A percentile compares a stretch with the other conserved stretches of the same genome.
Conservation (phyloP, 2,329 filamentous ascomycete species). For the Dothiorella sarmentorum region DNA sequence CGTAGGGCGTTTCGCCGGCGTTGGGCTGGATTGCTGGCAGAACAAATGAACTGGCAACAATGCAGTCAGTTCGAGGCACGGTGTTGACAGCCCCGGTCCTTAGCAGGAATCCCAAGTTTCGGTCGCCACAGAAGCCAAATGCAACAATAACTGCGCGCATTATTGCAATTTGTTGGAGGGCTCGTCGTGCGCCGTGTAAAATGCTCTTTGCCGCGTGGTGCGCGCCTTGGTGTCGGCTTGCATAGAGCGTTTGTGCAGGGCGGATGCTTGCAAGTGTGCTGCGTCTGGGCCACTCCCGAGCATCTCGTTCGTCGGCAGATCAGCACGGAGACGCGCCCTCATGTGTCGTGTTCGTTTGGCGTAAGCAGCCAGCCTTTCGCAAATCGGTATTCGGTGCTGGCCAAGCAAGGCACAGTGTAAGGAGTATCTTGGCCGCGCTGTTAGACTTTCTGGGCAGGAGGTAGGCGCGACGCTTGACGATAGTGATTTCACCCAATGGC, state of each 20-base stretch:
- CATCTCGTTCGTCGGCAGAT: background rate
- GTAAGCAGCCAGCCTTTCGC: background rate
- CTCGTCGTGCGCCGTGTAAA: background rate
- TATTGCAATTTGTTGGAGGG: background rate
- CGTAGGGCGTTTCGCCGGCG: background rate
- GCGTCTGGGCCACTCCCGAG: background rate
- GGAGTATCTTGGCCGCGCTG: background rate
- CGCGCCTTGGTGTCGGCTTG: background rate
- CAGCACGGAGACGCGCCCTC: slow-evolving; percentile 4
- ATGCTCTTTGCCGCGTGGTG: background rate
- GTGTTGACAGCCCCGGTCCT: background rate
- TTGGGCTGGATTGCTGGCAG: background rate
- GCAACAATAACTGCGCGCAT: background rate
- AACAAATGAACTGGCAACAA: background rate
- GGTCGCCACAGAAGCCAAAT: background rate
- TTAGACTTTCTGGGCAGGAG: slow-evolving; percentile 12
- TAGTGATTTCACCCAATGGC: background rate
- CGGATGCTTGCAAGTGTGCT: background rate
- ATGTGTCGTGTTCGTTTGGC: background rate
- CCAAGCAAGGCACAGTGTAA: background rate
- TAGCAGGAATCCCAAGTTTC: background rate
- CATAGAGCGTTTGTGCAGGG: background rate
- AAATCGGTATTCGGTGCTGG: background rate
- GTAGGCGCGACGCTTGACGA: background rate
- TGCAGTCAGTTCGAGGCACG: background rate